Evolutionary conservation across 176 grass and related monocot species (phyloP).

Genomic region (Bothriochloa decipiens): DNA sequence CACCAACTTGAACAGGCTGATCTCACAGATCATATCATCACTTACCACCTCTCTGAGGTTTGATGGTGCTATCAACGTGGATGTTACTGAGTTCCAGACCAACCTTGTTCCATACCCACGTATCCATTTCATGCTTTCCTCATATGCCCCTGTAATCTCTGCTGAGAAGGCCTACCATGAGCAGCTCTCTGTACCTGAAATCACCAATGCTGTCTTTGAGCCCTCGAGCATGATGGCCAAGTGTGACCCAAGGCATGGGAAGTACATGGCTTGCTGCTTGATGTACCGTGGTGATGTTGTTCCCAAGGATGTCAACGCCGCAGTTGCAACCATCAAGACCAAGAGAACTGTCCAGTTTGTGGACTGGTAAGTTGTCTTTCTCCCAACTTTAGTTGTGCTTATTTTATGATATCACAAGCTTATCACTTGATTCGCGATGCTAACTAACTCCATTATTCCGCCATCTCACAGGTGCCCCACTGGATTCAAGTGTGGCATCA

Average conservation of each 20-base stretch:
- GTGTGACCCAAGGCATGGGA: slow-evolving; percentile 95
- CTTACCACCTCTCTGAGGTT: slow-evolving; percentile 94
- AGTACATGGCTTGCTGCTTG: slow-evolving; percentile 98
- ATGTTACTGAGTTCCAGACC: slow-evolving; percentile 95
- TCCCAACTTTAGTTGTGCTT: slow-evolving; percentile 36
- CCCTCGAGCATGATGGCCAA: slow-evolving; percentile 99
- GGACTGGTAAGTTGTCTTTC: slow-evolving; percentile 71
- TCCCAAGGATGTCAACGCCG: slow-evolving; percentile 96
- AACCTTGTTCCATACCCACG: slow-evolving; percentile 96
- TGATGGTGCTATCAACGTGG: slow-evolving; percentile 96
- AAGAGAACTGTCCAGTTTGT: slow-evolving; percentile 99
- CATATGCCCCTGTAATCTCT: slow-evolving; percentile 94
- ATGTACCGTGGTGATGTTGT: slow-evolving; percentile 99
- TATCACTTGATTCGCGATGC: slow-evolving; percentile 5
- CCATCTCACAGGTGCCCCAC: slow-evolving; percentile 71
- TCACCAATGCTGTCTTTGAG: slow-evolving; percentile 98
- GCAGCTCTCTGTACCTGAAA: slow-evolving; percentile 94
- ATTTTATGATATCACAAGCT: slow-evolving; percentile 26
- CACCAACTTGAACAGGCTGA: slow-evolving; percentile 94
- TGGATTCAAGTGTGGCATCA: slow-evolving; percentile 96
- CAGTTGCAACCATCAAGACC: slow-evolving; percentile 96
- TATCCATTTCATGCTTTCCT: slow-evolving; percentile 99
- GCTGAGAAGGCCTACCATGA: slow-evolving; percentile 99
- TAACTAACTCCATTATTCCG: slow-evolving; percentile 45
- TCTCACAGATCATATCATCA: slow-evolving; percentile 96